These are phyloP conservation scores for Populus simonii DNA, from an alignment of 345 rosid genomes.

Conservation along the genomic window DNA sequence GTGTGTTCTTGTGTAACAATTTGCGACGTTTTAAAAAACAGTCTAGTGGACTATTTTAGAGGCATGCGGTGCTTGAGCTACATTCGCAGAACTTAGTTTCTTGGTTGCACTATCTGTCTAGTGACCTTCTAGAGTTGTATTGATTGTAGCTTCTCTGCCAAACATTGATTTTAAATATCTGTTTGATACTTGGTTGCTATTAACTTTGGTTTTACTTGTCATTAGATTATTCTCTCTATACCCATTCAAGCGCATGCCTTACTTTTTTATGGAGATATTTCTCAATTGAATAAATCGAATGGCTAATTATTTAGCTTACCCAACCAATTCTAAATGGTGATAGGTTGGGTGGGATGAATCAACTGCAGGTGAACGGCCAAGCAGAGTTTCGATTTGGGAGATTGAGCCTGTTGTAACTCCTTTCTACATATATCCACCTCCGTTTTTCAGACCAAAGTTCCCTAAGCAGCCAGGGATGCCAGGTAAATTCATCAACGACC, in stretches of 20 bases:
- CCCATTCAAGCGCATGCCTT: neutral
- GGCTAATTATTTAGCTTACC: neutral
- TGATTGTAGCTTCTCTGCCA: neutral
- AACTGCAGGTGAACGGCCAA: slow-evolving; percentile 82
- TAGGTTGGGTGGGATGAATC: slow-evolving; percentile 99
- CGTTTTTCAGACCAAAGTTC: slow-evolving; percentile 87
- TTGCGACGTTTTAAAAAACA: neutral
- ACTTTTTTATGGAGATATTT: neutral
- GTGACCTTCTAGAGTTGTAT: neutral
- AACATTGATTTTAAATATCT: neutral
- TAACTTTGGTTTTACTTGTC: neutral
- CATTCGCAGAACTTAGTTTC: neutral
- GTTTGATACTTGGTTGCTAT: neutral
- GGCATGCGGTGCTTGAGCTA: neutral
- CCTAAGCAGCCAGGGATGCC: slow-evolving; percentile 87
- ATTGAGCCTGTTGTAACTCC: slow-evolving; percentile 89
- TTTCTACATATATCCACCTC: slow-evolving; percentile 94
- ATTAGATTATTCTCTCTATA: neutral
- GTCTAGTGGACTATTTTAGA: neutral
- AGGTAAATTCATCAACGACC: slow-evolving; percentile 36
- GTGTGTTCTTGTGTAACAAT: neutral
- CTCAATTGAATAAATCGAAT: neutral
- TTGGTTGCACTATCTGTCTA: neutral
- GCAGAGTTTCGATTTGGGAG: slow-evolving; percentile 93
- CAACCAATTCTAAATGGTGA: slow-evolving; percentile 10